These are phyloP conservation scores for Cryphonectria parasitica DNA, from an alignment of 2,329 filamentous ascomycete genomes.

Conservation along the genomic window DNA sequence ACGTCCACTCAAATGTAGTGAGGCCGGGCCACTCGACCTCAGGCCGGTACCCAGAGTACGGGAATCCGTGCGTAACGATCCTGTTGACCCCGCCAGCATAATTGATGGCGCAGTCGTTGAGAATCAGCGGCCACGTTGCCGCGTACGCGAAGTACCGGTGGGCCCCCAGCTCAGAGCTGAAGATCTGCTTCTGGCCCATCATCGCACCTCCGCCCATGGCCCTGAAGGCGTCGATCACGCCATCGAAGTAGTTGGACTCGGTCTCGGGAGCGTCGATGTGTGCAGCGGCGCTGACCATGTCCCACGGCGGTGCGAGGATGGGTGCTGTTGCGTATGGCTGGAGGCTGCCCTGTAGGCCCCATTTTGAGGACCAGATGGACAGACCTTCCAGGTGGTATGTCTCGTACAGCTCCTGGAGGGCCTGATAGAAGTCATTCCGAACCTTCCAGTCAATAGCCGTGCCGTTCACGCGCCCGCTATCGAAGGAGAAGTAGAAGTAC, in stretches of 20 bases:
- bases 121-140: slow-evolving; percentile 13
- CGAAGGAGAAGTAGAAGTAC: slow-evolving; percentile 17
- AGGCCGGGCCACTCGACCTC: slow-evolving; percentile 20
- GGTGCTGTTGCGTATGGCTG: slow-evolving; percentile 22
- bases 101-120: slow-evolving; percentile 25
- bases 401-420: slow-evolving; percentile 21
- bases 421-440: slow-evolving; percentile 23
- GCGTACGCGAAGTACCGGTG: slow-evolving; percentile 17
- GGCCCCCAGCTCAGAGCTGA: slow-evolving; percentile 19
- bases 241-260: slow-evolving; percentile 24
- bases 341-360: slow-evolving; percentile 19
- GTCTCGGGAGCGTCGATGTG: slow-evolving; percentile 25
- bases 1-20: slow-evolving; percentile 21
- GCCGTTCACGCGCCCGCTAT: neutral
- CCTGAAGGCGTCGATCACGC: slow-evolving; percentile 19
- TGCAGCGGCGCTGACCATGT: slow-evolving; percentile 22
- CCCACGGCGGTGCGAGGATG: slow-evolving; percentile 17
- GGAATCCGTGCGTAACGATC: slow-evolving; percentile 21
- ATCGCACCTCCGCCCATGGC: slow-evolving; percentile 21
- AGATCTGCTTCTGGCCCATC: slow-evolving; percentile 22
- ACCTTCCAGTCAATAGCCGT: slow-evolving; percentile 18
- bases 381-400: slow-evolving; percentile 19
- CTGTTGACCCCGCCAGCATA: slow-evolving; percentile 23
- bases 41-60: slow-evolving; percentile 17
- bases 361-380: slow-evolving; percentile 14